phyloP scores from a whole-genome alignment of 306 rosid species.

The Arachis hypogaea region DNA sequence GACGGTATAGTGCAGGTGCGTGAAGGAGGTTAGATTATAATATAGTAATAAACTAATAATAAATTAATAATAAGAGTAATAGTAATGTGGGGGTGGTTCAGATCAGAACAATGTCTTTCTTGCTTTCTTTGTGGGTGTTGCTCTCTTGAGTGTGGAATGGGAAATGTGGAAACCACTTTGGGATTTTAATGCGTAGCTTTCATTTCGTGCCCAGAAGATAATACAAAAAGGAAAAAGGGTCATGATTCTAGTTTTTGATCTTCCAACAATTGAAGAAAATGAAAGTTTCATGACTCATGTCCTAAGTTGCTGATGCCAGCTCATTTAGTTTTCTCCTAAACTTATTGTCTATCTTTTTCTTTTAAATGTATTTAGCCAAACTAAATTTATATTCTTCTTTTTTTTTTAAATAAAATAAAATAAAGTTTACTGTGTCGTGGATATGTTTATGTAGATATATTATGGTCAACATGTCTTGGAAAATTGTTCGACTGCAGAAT shows the following conservation, averaged over 20 bases:
- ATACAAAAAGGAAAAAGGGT: background rate
- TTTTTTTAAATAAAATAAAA: too few relatives aligned
- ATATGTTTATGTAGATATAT: background rate
- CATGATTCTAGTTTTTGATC: constrained; percentile 44
- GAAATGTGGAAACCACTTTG: background rate
- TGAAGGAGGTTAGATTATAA: constrained; percentile 32
- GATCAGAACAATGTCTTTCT: constrained; percentile 2
- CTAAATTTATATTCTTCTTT: background rate
- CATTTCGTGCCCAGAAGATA: constrained; percentile 24
- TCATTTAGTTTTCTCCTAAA: background rate
- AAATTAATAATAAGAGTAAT: too few relatives aligned
- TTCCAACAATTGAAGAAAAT: constrained; percentile 23
- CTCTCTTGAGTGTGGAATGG: background rate
- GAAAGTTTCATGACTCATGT: constrained; percentile 30
- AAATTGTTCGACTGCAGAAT: background rate
- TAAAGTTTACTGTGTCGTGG: background rate
- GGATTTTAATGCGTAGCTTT: background rate
- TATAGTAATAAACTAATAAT: background rate
- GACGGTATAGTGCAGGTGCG: constrained; percentile 20
- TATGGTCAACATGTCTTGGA: background rate
- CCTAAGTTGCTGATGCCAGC: background rate
- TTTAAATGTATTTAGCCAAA: background rate
- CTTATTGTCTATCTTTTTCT: background rate
- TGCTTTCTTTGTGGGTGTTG: background rate
- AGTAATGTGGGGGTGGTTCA: background rate